Evolutionary conservation across 257 asterid species (phyloP).

Genomic region (Knoxia roxburghii): DNA sequence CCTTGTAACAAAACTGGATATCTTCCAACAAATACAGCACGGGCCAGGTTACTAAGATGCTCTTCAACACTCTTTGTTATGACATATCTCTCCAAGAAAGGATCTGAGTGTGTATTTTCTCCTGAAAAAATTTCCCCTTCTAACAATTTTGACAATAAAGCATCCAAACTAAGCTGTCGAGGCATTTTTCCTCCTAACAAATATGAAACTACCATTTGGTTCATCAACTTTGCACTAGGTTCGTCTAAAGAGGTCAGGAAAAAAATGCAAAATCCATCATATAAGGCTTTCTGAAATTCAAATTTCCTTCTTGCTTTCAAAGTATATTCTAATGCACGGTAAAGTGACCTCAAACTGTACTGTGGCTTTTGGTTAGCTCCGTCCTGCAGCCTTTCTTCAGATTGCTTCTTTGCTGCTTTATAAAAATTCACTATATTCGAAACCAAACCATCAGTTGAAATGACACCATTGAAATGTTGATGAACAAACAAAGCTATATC

Average conservation of each 20-base stretch:
- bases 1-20: constrained; percentile 95
- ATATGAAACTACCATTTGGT: constrained; percentile 40
- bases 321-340: constrained; percentile 75
- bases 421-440: constrained; percentile 58
- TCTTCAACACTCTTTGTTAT: constrained; percentile 65
- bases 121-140: constrained; percentile 9
- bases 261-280: constrained; percentile 94
- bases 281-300: constrained; percentile 52
- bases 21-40: constrained; percentile 67
- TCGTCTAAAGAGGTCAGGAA: constrained; percentile 66
- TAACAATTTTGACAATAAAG: constrained; percentile 27
- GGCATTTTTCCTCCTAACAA: constrained; percentile 48
- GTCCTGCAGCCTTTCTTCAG: constrained; percentile 87
- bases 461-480: constrained; percentile 50
- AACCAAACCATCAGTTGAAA: constrained; percentile 30
- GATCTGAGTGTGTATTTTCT: constrained; percentile 25
- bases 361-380: constrained; percentile 99
- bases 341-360: constrained; percentile 87
- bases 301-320: constrained; percentile 48
- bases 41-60: constrained; percentile 69
- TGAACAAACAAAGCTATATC: constrained; percentile 67
- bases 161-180: constrained; percentile 35
- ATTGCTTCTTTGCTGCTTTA: constrained; percentile 64
- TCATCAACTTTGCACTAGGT: constrained; percentile 64
- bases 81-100: constrained; percentile 46